Percentiles rank a stretch among this genome's conserved stretches.
Conservation (phyloP, 1,284 basidiomycete species). For the Sphagnurus paluster region DNA sequence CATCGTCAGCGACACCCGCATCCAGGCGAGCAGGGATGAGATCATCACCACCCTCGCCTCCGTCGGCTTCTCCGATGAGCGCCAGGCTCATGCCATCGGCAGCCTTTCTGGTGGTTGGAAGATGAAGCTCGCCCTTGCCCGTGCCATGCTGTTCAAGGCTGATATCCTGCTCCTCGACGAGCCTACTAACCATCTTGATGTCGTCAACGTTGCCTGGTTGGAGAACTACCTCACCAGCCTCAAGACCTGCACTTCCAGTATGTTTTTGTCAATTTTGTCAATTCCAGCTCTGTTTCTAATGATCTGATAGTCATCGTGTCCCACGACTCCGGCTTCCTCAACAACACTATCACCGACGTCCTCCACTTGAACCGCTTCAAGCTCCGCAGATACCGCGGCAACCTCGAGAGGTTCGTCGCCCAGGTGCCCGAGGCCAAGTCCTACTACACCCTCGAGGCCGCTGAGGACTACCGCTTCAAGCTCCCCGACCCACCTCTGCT, state of each 20-base stretch:
- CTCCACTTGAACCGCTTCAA: conserved; percentile 99
- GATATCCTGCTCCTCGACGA: conserved; percentile 97
- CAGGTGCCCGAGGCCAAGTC: conserved; percentile 97
- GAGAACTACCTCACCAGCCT: conserved; percentile 92
- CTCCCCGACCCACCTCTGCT: conserved; percentile 94
- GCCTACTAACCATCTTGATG: conserved; percentile 98
- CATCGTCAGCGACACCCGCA: conserved; percentile 85
- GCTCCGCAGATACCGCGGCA: conserved; percentile 95
- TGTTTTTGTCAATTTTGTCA: no score
- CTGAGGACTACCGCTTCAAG: conserved; percentile 97
- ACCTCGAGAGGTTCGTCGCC: conserved; percentile 95
- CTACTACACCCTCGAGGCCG: conserved; percentile 93
- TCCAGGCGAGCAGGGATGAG: conserved; percentile 73
- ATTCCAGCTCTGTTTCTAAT: no score
- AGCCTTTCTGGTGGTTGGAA: conserved; percentile 99
- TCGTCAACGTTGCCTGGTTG: conserved; percentile 96
- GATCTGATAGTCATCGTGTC: conserved; percentile 98
- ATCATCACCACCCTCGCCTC: conserved; percentile 80
- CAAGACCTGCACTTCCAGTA: conserved; percentile 91
- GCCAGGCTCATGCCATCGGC: conserved; percentile 86
- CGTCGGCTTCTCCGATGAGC: conserved; percentile 89
- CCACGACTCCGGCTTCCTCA: conserved; percentile 98
- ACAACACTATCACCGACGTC: conserved; percentile 98
- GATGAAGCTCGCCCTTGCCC: conserved; percentile 99
- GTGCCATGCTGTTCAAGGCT: conserved; percentile 99